A percentile compares a stretch with the other conserved stretches of the same genome.
Conservation (phyloP, 1,139 yeast species). For the Saccharomycopsis phalli region DNA sequence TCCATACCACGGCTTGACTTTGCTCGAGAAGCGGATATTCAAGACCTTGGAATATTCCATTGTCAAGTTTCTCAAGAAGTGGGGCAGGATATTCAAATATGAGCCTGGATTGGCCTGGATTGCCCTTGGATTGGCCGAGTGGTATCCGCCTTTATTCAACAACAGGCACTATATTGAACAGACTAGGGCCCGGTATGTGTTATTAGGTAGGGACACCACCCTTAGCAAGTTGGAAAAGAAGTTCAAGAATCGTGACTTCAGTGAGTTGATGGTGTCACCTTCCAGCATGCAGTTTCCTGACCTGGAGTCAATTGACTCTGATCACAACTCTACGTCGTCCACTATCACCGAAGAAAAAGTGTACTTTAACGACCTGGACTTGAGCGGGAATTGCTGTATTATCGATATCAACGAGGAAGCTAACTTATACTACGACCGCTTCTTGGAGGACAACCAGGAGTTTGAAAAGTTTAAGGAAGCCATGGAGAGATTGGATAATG, state of each 20-base stretch:
- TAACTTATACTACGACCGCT: conserved; percentile 14
- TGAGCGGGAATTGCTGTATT: conserved; percentile 15
- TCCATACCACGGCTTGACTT: conserved; percentile 26
- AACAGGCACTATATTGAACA: conserved; percentile 17
- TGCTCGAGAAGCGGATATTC: conserved; percentile 45
- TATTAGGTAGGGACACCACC: conserved; percentile 22
- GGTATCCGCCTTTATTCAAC: conserved; percentile 58
- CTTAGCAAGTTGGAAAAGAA: conserved; percentile 22
- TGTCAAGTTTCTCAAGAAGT: conserved; percentile 54
- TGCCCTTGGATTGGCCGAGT: conserved; percentile 80
- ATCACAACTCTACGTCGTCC: conserved; percentile 6
- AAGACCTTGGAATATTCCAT: conserved; percentile 54
- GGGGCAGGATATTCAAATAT: conserved; percentile 73
- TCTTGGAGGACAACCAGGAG: conserved; percentile 12
- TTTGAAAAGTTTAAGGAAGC: conserved; percentile 6
- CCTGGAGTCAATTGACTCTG: conserved; percentile 4
- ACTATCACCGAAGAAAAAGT: conserved; percentile 5
- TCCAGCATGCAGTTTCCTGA: not conserved
- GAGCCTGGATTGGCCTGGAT: conserved; percentile 82
- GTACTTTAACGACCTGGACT: conserved; percentile 13
- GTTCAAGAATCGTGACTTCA: conserved; percentile 1
- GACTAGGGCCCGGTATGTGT: conserved; percentile 15
- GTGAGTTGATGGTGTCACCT: not conserved
- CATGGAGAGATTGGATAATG: conserved; percentile 6
- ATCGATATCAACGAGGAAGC: conserved; percentile 13